Evolutionary conservation across 495 filamentous ascomycete genomes (phyloP).

Genomic region (Podospora conica): DNA sequence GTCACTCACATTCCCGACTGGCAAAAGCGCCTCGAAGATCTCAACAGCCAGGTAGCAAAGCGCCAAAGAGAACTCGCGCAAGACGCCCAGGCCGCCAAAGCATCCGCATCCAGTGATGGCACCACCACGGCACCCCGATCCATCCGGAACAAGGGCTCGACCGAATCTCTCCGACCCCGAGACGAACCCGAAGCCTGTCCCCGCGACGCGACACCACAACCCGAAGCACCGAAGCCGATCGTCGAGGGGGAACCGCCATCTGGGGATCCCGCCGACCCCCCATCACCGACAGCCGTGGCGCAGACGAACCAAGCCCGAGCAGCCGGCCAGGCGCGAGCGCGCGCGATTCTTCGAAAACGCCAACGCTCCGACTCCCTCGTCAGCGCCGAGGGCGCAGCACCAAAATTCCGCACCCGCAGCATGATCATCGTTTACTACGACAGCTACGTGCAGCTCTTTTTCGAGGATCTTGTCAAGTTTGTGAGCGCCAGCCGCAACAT

Average conservation of each 20-base stretch:
- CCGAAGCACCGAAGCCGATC: conserved; percentile 10
- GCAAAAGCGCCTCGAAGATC: conserved; percentile 60
- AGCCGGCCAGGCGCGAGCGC: conserved; percentile 37
- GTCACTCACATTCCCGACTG: conserved; percentile 60
- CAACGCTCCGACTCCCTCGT: conserved; percentile 55
- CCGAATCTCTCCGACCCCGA: conserved; percentile 54
- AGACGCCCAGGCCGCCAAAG: conserved; percentile 31
- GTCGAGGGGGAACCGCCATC: conserved; percentile 16
- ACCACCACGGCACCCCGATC: conserved; percentile 30
- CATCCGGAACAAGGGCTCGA: conserved; percentile 54
- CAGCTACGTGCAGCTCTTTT: conserved; percentile 70
- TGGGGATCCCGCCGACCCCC: conserved; percentile 23
- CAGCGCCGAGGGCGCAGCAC: conserved; percentile 44
- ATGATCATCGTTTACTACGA: conserved; percentile 90
- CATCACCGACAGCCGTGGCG: conserved; percentile 43
- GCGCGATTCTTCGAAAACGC: conserved; percentile 44
- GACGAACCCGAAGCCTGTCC: conserved; percentile 40
- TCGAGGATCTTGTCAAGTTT: conserved; percentile 73
- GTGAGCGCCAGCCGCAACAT: conserved; percentile 75
- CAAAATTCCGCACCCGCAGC: conserved; percentile 60
- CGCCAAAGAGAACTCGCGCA: conserved; percentile 62
- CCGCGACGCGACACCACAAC: conserved; percentile 17
- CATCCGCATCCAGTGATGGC: conserved; percentile 21
- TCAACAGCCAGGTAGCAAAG: conserved; percentile 59
- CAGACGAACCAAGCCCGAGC: conserved; percentile 40